Evolutionary conservation across 169 alveolate genomes (phyloP).

Genomic region (Perkinsus marinus): DNA sequence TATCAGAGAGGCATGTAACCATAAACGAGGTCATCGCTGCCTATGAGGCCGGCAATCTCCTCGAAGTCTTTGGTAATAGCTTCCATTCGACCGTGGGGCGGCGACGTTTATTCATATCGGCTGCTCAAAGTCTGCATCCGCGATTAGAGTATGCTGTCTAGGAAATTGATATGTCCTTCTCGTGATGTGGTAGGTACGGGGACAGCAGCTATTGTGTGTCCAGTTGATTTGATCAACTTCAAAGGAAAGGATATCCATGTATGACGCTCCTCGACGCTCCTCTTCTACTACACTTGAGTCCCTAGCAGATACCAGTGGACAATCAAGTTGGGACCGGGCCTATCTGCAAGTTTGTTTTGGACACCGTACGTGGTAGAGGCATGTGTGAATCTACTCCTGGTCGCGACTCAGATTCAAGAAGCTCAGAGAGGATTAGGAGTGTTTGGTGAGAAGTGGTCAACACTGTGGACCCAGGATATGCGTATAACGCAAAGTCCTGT

Average conservation of each 20-base stretch:
- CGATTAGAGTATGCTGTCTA: too few relatives aligned
- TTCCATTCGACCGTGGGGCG: too few relatives aligned
- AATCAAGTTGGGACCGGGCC: neutral
- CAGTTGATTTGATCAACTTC: neutral
- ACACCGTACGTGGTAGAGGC: neutral
- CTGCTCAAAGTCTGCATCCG: too few relatives aligned
- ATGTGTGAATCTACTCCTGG: neutral
- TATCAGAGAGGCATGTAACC: neutral
- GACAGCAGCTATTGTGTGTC: neutral
- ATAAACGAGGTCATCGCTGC: neutral
- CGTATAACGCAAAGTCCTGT: neutral
- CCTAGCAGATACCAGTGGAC: neutral
- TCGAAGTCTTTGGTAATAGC: neutral
- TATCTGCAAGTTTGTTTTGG: neutral
- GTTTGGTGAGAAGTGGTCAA: neutral
- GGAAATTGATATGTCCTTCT: too few relatives aligned
- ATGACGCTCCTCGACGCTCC: too few relatives aligned
- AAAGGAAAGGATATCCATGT: neutral
- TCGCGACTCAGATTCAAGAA: neutral
- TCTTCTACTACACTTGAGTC: neutral
- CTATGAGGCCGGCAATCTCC: neutral
- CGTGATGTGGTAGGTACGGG: too few relatives aligned
- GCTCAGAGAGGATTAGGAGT: neutral
- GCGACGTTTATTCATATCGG: too few relatives aligned
- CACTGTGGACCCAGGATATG: neutral